Percentiles rank a stretch among this genome's conserved stretches.
These are phyloP conservation scores for Houttuynia cordata DNA, from an alignment of 164 flowering plant species.

Conservation along the genomic window DNA sequence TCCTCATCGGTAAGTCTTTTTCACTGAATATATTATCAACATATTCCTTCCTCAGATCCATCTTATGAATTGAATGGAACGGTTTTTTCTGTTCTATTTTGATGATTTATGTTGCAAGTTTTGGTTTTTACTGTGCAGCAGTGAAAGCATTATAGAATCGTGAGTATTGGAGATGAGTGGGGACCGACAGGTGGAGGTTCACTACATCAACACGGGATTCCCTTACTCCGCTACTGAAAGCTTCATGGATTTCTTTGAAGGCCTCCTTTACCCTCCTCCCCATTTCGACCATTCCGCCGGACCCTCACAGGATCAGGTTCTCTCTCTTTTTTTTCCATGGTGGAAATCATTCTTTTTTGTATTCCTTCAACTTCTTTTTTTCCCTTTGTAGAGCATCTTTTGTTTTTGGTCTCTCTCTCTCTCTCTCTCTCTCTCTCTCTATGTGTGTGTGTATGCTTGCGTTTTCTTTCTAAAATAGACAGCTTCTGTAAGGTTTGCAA, in stretches of 20 bases:
- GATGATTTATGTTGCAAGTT: conserved; percentile 4
- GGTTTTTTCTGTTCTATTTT: not conserved
- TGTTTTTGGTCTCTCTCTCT: no score
- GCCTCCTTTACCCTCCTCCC: conserved; percentile 31
- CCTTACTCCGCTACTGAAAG: conserved; percentile 56
- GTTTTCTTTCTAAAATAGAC: no score
- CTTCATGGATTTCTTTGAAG: conserved; percentile 70
- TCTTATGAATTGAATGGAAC: not conserved
- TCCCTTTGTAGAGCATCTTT: no score
- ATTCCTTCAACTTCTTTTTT: no score
- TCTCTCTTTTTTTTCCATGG: conserved; percentile 2
- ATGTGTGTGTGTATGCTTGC: no score
- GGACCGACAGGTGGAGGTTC: conserved; percentile 48
- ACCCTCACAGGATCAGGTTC: conserved; percentile 44
- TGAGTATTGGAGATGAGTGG: conserved; percentile 27
- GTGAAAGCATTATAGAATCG: no score
- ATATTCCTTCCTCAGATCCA: not conserved
- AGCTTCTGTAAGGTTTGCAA: no score
- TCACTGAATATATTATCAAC: not conserved
- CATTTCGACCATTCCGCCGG: conserved; percentile 29
- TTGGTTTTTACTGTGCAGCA: not conserved
- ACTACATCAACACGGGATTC: conserved; percentile 62
- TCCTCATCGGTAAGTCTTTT: no score
- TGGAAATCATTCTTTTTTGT: not conserved
- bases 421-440: no score